Base-by-base conservation (phyloP, 2,329 filamentous ascomycete genomes). In the Sporothrix curviconia region DNA sequence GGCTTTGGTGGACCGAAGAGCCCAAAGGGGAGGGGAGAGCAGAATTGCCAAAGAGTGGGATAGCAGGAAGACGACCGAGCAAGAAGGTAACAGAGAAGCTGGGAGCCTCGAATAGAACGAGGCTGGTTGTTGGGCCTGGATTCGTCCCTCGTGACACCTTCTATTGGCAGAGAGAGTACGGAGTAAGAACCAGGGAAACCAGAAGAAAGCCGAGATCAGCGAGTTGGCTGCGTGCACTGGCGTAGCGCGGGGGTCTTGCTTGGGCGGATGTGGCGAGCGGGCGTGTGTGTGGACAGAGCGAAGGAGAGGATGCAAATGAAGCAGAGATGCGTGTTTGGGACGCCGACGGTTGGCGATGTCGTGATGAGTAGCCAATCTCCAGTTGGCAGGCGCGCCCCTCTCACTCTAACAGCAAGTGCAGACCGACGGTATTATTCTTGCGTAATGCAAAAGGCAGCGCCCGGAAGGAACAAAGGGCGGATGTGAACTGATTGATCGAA, bases 361-460 rank as follows among this genome's bases (percentile, higher is more conserved):
- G 51, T 44, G 51, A 54, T 54, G 39, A 32, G 51, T 14, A 34
- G 49, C 32, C 49, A 39, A 24, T 25, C 49, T 22, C 49, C 28
- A 43, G 25, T 54, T 54, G 37, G 51, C 39, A n/a, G 32, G 34
- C 51, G 39, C 51, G 30, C 51, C n/a, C n/a, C n/a, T n/a, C n/a
- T n/a, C n/a, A n/a, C 28, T 30, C 44, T 49, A 17, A 46, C 46
- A 36, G n/a, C 11, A 50, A 32, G n/a, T 14, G 28, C 12, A 8
- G 28, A 47, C 32, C 32, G 34, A 40, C 30, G 34, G 25, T 15
- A 17, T 44, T 54, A 25, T 54, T 54, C 51, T 44, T 54, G 34
- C 51, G 39, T 54, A 44, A 54, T 54, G 25, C 51, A 34, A 54
- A 43, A n/a, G 51, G 39, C 19, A 32, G 39, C 39, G 19, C 28